Evolutionary conservation across 1,139 yeast species (phyloP).

Genomic region (Yamadazyma spencermartinsiae): DNA sequence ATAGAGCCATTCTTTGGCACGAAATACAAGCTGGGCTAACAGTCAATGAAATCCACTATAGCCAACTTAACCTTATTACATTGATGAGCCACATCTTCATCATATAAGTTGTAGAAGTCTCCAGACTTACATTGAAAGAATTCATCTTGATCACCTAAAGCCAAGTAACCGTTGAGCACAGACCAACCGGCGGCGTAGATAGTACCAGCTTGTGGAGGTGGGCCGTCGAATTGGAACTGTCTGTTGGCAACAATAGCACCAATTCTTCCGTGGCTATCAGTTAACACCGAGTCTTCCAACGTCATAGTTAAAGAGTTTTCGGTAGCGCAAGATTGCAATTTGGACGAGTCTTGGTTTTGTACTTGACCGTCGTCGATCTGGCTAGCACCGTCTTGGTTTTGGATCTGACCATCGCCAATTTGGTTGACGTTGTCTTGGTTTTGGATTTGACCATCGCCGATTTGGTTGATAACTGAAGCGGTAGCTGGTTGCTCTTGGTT

Average conservation of each 20-base stretch:
- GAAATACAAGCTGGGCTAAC: conserved; percentile 34
- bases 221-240: conserved; percentile 89
- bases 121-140: conserved; percentile 85
- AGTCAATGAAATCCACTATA: conserved; percentile 61
- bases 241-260: conserved; percentile 84
- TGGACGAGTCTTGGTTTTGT: conserved; percentile 38
- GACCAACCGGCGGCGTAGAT: conserved; percentile 88
- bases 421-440: conserved; percentile 34
- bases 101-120: conserved; percentile 79
- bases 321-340: conserved; percentile 51
- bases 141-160: conserved; percentile 61
- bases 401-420: conserved; percentile 43
- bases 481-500: conserved; percentile 26
- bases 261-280: conserved; percentile 66
- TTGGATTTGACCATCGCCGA: conserved; percentile 49
- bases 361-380: conserved; percentile 66
- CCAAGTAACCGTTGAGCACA: conserved; percentile 66
- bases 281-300: conserved; percentile 53
- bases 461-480: conserved; percentile 40
- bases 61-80: conserved; percentile 65
- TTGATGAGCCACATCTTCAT: conserved; percentile 63
- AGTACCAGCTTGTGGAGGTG: conserved; percentile 89
- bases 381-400: conserved; percentile 35
- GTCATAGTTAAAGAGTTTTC: conserved; percentile 55
- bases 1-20: too few species aligned